Evolutionary conservation across 345 rosid species (phyloP), one percentile per base, ranked within the genome.

Genomic region (Lumnitzera littorea): DNA sequence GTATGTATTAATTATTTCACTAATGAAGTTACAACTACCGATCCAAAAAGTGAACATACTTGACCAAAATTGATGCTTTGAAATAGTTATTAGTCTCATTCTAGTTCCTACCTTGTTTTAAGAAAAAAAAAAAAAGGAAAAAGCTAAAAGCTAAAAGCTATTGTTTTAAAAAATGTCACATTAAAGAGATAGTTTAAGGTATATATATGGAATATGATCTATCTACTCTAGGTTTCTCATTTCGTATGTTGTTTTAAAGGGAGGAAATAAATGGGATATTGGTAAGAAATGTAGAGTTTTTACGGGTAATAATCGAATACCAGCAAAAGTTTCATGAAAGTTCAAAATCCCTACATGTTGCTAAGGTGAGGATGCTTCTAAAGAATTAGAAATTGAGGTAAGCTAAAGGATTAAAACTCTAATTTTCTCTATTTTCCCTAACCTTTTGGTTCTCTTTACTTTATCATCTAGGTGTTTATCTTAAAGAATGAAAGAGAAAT

Each of bases 371-470:
- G 97, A 90, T 67, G 74, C 49, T 36, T 80, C 88, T 43, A 80
- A 90, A 68, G 90, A 87, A 74, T 80, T 90, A 57, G 76, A 72
- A 52, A 84, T 86, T 88, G 97, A 92, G 96, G 98, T 92, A 62
- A 62, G 63, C 55, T 3, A 46, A 24, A 47, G 24, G 62, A 27
- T 50, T 10, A 52, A 31, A 46, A 3, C 1, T 43, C 31, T 46
- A 23, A 23, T 50, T 8, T 48, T 46, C 5, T 15, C 68, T 49
- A 24, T 23, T 48, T 48, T 36, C 53, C 23, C 48, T 55, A 27
- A 12, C 50, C 20, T 20, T n/a, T 48, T 54, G 31, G 58, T 47
- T 25, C 56, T 16, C 31, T 51, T 56, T 56, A 60, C 58, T 20
- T 20, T 20, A 20, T 20, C 50, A 46, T 5, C 9, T 66, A 92